Base-by-base conservation (phyloP, 495 filamentous ascomycete genomes). In the Ramalina intermedia region DNA sequence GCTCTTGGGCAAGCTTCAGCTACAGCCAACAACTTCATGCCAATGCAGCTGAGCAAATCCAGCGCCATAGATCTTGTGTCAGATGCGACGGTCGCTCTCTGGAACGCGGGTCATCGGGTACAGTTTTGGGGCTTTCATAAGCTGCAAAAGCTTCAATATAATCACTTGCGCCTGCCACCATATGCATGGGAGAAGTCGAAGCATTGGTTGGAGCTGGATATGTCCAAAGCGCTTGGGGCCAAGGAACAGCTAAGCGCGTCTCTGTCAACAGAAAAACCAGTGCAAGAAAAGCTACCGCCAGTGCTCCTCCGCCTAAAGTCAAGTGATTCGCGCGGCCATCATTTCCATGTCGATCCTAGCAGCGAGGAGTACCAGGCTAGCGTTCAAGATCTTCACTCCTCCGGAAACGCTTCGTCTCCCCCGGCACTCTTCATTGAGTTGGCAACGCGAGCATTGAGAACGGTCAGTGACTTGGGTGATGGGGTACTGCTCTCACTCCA, bases 101-200 rank as follows among this genome's bases (percentile, higher is more conserved):
- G 66, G 65, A 51, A 47, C 2, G 18, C 11, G 2, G 59, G 64
- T 12, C 37, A 50, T 7, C n/a, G 40, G 1, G 58, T 56, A 0
- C 55, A 60, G n/a, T 67, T 61, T 45, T 69, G 66, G 66, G 48
- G 50, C 3, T 64, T 59, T 47, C 56, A 66, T 14, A 41, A 29
- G 2, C 18, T 16, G 4, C 49, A 66, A 41, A 52, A 24, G 6
- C 7, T 9, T 0, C 8, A 21, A 0, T 59, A 58, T 38, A 39
- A 47, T 4, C 45, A 37, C 4, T 18, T 67, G 1, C 52, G 46
- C 14, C 49, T 68, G 2, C 66, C 66, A 8, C 61, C 66, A 3
- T 69, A 68, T 45, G 61, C 63, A 36, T 69, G 65, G 42, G 59
- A 58, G 9, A 59, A 63, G 33, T 45, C 53, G 1, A 35, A 45